Evolutionary conservation across 2,329 filamentous ascomycete species (phyloP).

Genomic region (Emericellopsis cladophorae): DNA sequence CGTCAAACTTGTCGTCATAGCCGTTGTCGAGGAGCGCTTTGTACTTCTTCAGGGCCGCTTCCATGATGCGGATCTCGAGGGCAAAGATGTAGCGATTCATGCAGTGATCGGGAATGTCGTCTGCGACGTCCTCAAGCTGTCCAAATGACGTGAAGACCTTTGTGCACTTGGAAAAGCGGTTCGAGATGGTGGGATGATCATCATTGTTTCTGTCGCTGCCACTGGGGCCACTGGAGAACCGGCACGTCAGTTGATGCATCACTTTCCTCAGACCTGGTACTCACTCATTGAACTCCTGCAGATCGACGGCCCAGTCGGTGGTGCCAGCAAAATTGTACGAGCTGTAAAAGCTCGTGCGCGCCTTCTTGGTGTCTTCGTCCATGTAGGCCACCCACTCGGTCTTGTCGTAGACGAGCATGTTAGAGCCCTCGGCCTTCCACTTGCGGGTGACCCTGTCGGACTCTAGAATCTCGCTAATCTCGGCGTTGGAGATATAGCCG

Average conservation of each 20-base stretch:
- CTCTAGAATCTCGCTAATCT: slow-evolving; percentile 16
- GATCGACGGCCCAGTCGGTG: slow-evolving; percentile 9
- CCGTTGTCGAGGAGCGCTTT: slow-evolving; percentile 4
- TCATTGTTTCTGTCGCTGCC: background rate
- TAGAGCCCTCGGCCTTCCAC: slow-evolving; percentile 1
- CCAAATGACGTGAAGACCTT: background rate
- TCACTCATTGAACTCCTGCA: slow-evolving; percentile 3
- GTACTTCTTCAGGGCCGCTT: slow-evolving; percentile 4
- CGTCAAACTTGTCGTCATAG: slow-evolving; percentile 7
- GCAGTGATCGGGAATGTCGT: slow-evolving; percentile 2
- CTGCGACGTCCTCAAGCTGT: background rate
- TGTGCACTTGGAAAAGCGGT: background rate
- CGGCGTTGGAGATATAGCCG: slow-evolving; percentile 16
- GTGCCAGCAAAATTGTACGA: slow-evolving; percentile 6
- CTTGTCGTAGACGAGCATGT: slow-evolving; percentile 7
- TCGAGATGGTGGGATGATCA: background rate
- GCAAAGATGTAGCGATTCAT: slow-evolving; percentile 2
- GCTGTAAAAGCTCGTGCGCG: slow-evolving; percentile 1
- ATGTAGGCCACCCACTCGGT: slow-evolving; percentile 9
- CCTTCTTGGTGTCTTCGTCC: slow-evolving; percentile 4
- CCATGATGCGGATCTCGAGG: slow-evolving; percentile 1
- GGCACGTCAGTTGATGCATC: too few relatives aligned
- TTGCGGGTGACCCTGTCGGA: slow-evolving; percentile 4
- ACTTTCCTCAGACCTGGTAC: too few relatives aligned
- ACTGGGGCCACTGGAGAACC: background rate